A percentile compares a stretch with the other conserved stretches of the same genome.
Evolutionary conservation across 148 eudicot genomes (phyloP).

Genomic region (Bassia scoparia): DNA sequence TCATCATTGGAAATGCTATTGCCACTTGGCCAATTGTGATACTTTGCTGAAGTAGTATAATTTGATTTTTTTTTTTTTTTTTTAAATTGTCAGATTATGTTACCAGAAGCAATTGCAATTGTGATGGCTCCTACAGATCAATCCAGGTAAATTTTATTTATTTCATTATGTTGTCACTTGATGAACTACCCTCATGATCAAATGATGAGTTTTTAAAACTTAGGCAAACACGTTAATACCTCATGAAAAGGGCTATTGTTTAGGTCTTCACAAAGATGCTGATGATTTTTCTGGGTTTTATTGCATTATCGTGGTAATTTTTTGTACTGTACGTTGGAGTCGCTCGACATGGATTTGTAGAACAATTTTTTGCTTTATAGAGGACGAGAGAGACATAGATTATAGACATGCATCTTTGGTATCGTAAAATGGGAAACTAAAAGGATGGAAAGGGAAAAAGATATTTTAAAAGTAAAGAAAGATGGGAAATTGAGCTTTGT

Average conservation of each 20-base stretch:
- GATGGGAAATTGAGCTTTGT: not conserved
- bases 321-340: not conserved
- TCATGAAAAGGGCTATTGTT: not conserved
- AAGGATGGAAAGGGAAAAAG: not conserved
- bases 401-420: not conserved
- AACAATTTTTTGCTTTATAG: not conserved
- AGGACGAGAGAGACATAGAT: not conserved
- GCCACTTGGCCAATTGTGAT: not conserved
- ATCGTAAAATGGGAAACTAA: not conserved
- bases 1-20: not conserved
- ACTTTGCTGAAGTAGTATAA: not conserved
- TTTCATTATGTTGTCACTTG: not conserved
- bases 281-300: not conserved
- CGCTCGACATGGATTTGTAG: not conserved
- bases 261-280: not conserved
- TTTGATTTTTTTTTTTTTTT: no score
- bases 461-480: no score
- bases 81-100: conserved; percentile 61
- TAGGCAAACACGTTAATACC: not conserved
- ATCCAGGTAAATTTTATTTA: conserved; percentile 54
- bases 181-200: not conserved
- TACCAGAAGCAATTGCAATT: conserved; percentile 97
- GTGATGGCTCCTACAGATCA: conserved; percentile 98
- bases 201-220: no score
- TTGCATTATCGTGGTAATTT: not conserved